Base-by-base conservation (phyloP, 169 alveolate genomes). In the Cryptosporidium xiaoi region DNA sequence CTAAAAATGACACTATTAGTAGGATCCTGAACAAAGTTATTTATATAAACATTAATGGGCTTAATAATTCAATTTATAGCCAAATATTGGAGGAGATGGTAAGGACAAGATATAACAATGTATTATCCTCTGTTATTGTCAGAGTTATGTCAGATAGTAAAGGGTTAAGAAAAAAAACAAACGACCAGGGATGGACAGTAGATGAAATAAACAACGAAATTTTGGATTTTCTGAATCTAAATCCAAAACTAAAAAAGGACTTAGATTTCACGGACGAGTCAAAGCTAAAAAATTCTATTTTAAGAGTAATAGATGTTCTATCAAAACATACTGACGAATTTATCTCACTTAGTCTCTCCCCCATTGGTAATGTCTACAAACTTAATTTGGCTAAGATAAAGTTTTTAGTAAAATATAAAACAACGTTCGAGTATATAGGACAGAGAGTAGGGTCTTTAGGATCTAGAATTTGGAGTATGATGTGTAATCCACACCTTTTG, bases 131-230 rank as follows among this genome's bases (percentile, higher is more conserved):
- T 15, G 3, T 77, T 13, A 77, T 77, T 1, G 51, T 77, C 4
- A 34, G 87, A 6, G 87, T 77, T n/a, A 77, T 77, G 87, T 77
- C 87, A 16, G 87, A 77, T 34, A 77, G 87, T n/a, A 77, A 77
- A 31, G 62, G 71, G 4, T 27, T 77, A 24, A 77, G 56, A 20
- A 60, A 40, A 48, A 60, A 60, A 60, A n/a, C 64, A 5, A 29
- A 34, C 10, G 87, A 77, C 16, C 51, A 77, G 18, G 71, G 69
- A 15, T 77, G 87, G 87, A 77, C 87, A 33, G 56, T 77, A 13
- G 87, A 77, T 29, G 87, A 77, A 60, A 60, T 77, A 77, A 58
- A 33, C 12, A 60, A 56, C 36, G 71, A 62, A 44, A 60, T 77
- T 24, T 58, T 31, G 7, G 87, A 77, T 6, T 24, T 56, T n/a